phyloP scores from a whole-genome alignment of 2,329 filamentous ascomycete species.

The Leptoxyphium fumago region DNA sequence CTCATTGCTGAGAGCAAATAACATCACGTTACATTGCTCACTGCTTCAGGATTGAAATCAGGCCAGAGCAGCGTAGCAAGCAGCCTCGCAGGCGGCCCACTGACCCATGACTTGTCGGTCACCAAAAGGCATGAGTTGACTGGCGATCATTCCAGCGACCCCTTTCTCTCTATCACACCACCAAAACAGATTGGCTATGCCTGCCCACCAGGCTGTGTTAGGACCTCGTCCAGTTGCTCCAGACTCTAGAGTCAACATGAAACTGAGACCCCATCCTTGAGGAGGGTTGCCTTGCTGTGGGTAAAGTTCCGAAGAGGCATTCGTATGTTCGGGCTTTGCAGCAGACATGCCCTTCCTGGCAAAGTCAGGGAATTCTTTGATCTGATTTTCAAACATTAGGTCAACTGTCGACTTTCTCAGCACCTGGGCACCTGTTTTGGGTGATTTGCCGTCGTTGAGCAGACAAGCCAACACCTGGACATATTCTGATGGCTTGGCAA shows the following conservation, averaged over 20 bases:
- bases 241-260: constrained; percentile 20
- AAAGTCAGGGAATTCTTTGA: constrained; percentile 21
- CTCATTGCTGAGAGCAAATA: no score
- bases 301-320: constrained; percentile 34
- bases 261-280: constrained; percentile 48
- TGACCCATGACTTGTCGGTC: constrained; percentile 19
- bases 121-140: constrained; percentile 24
- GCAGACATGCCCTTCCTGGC: constrained; percentile 18
- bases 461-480: constrained; percentile 46
- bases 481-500: constrained; percentile 45
- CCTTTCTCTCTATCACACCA: constrained; percentile 24
- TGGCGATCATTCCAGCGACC: constrained; percentile 24
- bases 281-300: constrained; percentile 33
- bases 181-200: constrained; percentile 25
- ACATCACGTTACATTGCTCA: no score
- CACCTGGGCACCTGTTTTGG: constrained; percentile 39
- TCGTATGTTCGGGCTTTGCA: constrained; percentile 21
- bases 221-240: constrained; percentile 20
- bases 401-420: constrained; percentile 44
- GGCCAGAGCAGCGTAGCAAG: constrained; percentile 11
- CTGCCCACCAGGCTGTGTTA: constrained; percentile 22
- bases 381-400: constrained; percentile 47
- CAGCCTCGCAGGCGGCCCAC: constrained; percentile 19
- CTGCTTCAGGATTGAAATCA: no score
- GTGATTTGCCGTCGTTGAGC: constrained; percentile 49